Evolutionary conservation across 805 yeast genomes (phyloP), one percentile per base, ranked within the genome.

Genomic region (Candida pini): DNA sequence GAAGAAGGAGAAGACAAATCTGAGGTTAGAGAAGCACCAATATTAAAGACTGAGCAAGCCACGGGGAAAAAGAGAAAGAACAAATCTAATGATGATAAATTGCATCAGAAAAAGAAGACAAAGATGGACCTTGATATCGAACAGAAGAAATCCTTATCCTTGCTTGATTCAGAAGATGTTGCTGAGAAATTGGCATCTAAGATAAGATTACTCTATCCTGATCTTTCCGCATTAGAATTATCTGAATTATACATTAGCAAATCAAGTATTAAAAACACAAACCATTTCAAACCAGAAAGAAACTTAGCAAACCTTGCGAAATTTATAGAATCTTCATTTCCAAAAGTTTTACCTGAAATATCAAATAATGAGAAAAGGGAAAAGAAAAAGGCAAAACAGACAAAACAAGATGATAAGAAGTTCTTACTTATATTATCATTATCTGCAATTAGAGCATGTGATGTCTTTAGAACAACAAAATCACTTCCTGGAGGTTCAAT

Each of bases 391-490:
- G 49, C 56, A 49, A 45, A 60, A 26, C 38, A 40, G 18, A 44
- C 15, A 6, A 35, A 47, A 38, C 45, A 28, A 26, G 33, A 20
- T 20, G 40, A 35, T 19, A 57, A 71, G 19, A 69, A 71, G 35
- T 63, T 70, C 59, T 54, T 76, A 43, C 58, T 80, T 12, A 58
- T 80, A 2, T 49, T 81, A 12, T 71, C 89, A 1, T 71, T 82
- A 66, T 85, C 95, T 0, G 92, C 95, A 9, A 64, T 87, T 17
- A 70, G 97, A 45, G 92, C 87, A 2, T 90, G 96, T 50, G 96
- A 89, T 49, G 69, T 87, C 3, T 81, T 73, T 51, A 71, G 95
- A 44, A 76, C 83, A 1, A 57, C 73, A 35, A 67, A 59, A 53
- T 68, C 48, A 36, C 64, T 26, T 69, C 45, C 49, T 17, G 60